Percentiles rank a stretch among this genome's conserved stretches.
phyloP scores from a whole-genome alignment of 2,329 filamentous ascomycete genomes.

The Bretziella fagacearum region DNA sequence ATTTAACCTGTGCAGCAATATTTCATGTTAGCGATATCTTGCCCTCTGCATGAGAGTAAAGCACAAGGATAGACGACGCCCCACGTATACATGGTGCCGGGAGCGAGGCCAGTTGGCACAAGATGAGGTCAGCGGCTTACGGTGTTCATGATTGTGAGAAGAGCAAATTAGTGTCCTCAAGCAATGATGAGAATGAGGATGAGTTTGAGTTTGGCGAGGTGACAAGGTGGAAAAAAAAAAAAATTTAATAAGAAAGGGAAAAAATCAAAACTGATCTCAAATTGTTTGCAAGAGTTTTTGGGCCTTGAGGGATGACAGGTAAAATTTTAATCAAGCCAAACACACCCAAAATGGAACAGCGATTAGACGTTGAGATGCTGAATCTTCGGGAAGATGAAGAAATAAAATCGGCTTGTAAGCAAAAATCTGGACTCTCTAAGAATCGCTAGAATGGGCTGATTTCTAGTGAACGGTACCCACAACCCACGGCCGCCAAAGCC shows the following conservation, averaged over 20 bases:
- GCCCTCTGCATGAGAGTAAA: neutral
- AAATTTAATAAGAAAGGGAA: neutral
- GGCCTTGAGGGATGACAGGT: neutral
- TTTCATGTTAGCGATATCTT: slow-evolving; percentile 13
- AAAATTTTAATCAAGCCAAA: neutral
- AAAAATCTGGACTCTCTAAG: neutral
- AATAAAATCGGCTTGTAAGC: slow-evolving; percentile 2
- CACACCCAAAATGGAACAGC: neutral
- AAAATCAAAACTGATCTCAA: neutral
- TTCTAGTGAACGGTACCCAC: neutral
- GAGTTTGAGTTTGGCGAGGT: too few relatives aligned
- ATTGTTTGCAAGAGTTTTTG: too few relatives aligned
- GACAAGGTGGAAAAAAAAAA: neutral
- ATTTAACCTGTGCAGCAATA: slow-evolving; percentile 34
- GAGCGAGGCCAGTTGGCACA: neutral
- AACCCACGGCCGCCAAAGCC: neutral
- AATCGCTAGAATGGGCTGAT: neutral
- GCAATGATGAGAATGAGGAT: slow-evolving; percentile 3
- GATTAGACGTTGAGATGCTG: slow-evolving; percentile 1
- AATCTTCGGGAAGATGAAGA: neutral
- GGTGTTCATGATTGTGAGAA: slow-evolving; percentile 33
- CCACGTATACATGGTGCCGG: neutral
- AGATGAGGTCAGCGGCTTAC: slow-evolving; percentile 23
- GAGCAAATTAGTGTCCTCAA: slow-evolving; percentile 6
- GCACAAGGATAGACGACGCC: neutral